phyloP scores from a whole-genome alignment of 202 grass and related monocot species.

The Zizania palustris region DNA sequence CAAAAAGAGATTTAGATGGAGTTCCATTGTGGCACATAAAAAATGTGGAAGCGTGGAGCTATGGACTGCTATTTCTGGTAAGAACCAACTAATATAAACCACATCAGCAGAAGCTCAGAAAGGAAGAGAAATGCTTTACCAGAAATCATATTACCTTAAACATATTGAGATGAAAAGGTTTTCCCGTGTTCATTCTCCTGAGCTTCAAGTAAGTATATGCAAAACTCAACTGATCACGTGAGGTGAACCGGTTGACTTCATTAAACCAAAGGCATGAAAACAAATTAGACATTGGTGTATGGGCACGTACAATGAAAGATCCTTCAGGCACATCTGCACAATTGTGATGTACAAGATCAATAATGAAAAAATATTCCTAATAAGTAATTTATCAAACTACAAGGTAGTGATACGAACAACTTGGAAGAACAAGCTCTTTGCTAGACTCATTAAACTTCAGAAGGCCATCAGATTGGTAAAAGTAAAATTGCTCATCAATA shows the following conservation, averaged over 20 bases:
- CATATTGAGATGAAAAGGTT: constrained; percentile 74
- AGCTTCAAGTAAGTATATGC: constrained; percentile 88
- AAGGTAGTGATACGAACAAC: constrained; percentile 64
- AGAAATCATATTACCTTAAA: constrained; percentile 67
- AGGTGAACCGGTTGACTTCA: constrained; percentile 79
- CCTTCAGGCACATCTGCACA: constrained; percentile 95
- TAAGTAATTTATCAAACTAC: constrained; percentile 6
- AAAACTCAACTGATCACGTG: constrained; percentile 91
- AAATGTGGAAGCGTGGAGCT: not conserved
- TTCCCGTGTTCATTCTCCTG: constrained; percentile 68
- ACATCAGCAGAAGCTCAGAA: not conserved
- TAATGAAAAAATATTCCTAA: constrained; percentile 29
- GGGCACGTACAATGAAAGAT: constrained; percentile 84
- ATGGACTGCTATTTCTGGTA: not conserved
- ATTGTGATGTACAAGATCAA: constrained; percentile 27
- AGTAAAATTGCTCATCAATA: constrained; percentile 86
- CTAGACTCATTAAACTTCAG: constrained; percentile 69
- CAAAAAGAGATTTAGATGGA: not conserved
- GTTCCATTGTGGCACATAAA: constrained; percentile 21
- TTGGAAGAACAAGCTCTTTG: constrained; percentile 63
- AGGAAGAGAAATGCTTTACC: constrained; percentile 23
- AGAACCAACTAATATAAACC: constrained; percentile 16
- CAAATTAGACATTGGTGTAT: constrained; percentile 93
- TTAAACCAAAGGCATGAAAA: constrained; percentile 99
- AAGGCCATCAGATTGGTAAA: constrained; percentile 89